These are phyloP conservation scores for Dentipellis fragilis DNA, from an alignment of 768 basidiomycete species.

Conservation along the genomic window DNA sequence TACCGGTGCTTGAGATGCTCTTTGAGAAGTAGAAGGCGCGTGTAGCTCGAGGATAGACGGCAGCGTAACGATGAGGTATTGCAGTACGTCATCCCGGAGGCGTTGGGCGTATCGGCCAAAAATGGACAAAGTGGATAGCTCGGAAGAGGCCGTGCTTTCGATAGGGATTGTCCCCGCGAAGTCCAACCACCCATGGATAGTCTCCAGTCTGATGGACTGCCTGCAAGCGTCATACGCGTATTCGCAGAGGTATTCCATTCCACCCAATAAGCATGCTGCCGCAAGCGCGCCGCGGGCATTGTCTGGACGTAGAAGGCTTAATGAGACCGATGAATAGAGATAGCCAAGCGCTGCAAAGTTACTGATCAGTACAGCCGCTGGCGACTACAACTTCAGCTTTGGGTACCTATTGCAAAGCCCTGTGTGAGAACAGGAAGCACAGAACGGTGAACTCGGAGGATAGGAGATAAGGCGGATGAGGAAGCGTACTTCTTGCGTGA, in stretches of 20 bases:
- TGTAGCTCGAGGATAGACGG: conserved; percentile 55
- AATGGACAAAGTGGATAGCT: conserved; percentile 37
- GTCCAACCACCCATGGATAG: conserved; percentile 66
- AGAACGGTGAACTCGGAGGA: background rate
- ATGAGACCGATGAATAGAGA: conserved; percentile 65
- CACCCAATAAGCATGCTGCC: conserved; percentile 75
- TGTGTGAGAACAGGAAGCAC: background rate
- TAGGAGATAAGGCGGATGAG: background rate
- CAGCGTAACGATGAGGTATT: conserved; percentile 67
- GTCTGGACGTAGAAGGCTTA: conserved; percentile 57
- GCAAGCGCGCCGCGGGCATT: conserved; percentile 84
- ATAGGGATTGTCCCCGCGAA: conserved; percentile 47
- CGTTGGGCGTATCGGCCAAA: conserved; percentile 72
- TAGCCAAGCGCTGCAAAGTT: conserved; percentile 58
- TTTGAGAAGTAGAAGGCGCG: conserved; percentile 24
- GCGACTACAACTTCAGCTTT: conserved; percentile 1
- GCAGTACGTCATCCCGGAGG: conserved; percentile 67
- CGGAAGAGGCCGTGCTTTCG: background rate
- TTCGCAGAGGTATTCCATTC: conserved; percentile 77
- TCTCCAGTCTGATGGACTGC: conserved; percentile 66
- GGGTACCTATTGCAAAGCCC: conserved; percentile 3
- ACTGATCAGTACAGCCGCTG: conserved; percentile 9
- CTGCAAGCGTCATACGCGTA: conserved; percentile 73
- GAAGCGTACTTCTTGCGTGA: conserved; percentile 68
- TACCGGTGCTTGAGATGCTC: conserved; percentile 23